A percentile compares a stretch with the other conserved stretches of the same genome.
Conservation (phyloP, 148 eudicot genomes). For the Chenopodium formosanum region DNA sequence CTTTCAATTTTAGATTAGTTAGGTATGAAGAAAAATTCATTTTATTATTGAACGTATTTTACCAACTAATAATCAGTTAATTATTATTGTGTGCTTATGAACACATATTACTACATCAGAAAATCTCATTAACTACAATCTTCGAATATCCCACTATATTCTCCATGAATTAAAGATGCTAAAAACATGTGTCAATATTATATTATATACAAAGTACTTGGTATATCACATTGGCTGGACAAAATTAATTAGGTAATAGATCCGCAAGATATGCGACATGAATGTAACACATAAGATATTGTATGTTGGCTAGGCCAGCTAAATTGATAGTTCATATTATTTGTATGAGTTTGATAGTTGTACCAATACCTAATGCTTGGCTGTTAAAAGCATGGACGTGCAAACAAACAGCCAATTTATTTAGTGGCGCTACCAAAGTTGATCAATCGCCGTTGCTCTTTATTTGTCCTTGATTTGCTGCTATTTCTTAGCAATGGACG, state of each 20-base stretch:
- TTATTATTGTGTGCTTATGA: no score
- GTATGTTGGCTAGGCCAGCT: neutral
- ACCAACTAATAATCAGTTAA: no score
- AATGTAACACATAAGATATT: neutral
- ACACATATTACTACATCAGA: no score
- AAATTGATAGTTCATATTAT: neutral
- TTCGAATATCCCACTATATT: no score
- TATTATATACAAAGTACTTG: no score
- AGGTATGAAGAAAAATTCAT: no score
- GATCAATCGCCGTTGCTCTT: neutral
- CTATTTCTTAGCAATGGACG: neutral
- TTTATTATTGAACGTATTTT: no score
- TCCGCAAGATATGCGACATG: neutral
- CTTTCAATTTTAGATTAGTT: no score
- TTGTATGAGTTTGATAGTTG: neutral
- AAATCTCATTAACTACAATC: no score
- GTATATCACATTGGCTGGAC: neutral
- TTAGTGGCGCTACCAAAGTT: neutral
- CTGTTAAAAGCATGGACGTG: slow-evolving; percentile 1
- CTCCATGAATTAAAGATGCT: no score
- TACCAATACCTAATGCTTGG: neutral
- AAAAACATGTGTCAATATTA: no score
- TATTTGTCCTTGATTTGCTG: neutral
- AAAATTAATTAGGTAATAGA: neutral
- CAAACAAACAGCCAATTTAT: neutral